A percentile compares a stretch with the other conserved stretches of the same genome.
These are phyloP conservation scores for Pholiota microspora DNA, from an alignment of 768 basidiomycete genomes.

Conservation along the genomic window DNA sequence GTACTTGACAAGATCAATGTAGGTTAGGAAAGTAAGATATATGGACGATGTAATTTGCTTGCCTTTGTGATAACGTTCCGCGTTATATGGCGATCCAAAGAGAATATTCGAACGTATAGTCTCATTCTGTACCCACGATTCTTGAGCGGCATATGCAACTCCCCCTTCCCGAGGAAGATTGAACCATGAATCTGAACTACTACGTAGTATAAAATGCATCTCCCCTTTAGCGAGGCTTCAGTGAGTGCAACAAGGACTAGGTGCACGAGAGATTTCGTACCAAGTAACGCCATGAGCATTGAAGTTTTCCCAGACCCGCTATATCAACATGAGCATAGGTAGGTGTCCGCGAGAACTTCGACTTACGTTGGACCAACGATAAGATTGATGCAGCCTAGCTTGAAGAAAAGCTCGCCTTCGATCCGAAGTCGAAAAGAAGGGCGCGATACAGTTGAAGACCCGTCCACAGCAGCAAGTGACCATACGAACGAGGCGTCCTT, in stretches of 20 bases:
- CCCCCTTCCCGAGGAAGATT: constrained; percentile 65
- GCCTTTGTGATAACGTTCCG: constrained; percentile 67
- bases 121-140: constrained; percentile 80
- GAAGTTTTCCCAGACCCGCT: constrained; percentile 59
- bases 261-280: constrained; percentile 16
- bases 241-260: not conserved
- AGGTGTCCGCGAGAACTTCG: not conserved
- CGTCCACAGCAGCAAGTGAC: constrained; percentile 28
- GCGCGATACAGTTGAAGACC: constrained; percentile 33
- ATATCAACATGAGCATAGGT: not conserved
- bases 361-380: constrained; percentile 53
- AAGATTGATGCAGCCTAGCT: constrained; percentile 48
- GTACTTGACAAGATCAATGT: constrained; percentile 29
- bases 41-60: not conserved
- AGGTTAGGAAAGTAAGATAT: not conserved
- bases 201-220: constrained; percentile 60
- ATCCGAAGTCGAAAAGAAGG: constrained; percentile 50
- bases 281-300: constrained; percentile 59
- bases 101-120: constrained; percentile 77
- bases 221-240: constrained; percentile 38
- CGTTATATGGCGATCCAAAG: constrained; percentile 74
- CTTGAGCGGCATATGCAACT: constrained; percentile 77
- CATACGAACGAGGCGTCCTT: constrained; percentile 53
- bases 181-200: constrained; percentile 55
- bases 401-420: constrained; percentile 55